Evolutionary conservation across 306 rosid species (phyloP), one percentile per base, ranked within the genome.

Genomic region (Lotus japonicus): DNA sequence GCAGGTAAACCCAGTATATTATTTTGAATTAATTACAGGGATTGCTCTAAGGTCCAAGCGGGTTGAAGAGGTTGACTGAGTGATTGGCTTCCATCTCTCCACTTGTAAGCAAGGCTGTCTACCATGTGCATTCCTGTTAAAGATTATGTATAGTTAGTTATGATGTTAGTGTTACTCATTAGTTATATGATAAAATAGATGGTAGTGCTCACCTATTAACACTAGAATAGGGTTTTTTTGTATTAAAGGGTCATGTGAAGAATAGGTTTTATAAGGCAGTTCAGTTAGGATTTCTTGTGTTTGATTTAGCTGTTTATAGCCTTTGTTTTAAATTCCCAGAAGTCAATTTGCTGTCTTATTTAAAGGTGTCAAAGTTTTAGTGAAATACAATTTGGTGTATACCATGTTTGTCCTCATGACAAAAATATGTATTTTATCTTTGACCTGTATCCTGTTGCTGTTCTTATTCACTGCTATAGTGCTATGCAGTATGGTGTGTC

Each of bases 71-170:
- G 59, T n/a, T n/a, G n/a, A n/a, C n/a, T n/a, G n/a, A n/a, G n/a
- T 21, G 19, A 26, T 31, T 31, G 35, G 66, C 14, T 59, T 76
- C 71, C 69, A 64, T 76, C 78, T 63, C 19, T 46, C 76, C 54
- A 62, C 79, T 70, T 38, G 53, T 76, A 70, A 61, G 77, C 36
- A 58, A 61, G 56, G 41, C 9, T 73, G 7, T 42, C 13, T 41
- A 55, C 68, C 63, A 56, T 31, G 36, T 52, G 82, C 76, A 53
- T 77, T 65, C 17, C 58, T 62, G 70, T 64, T 39, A 7, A 57
- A 58, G 66, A 63, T 78, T 44, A 15, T 82, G 85, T 77, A 76
- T 82, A 80, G 80, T 74, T 76, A 64, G 45, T 60, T 73, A 64
- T 64, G 67, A 64, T 81, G 53, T 23, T 49, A 53, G 58, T 81